Evolutionary conservation across 495 filamentous ascomycete species (phyloP).

Genomic region (Talaromyces liani): DNA sequence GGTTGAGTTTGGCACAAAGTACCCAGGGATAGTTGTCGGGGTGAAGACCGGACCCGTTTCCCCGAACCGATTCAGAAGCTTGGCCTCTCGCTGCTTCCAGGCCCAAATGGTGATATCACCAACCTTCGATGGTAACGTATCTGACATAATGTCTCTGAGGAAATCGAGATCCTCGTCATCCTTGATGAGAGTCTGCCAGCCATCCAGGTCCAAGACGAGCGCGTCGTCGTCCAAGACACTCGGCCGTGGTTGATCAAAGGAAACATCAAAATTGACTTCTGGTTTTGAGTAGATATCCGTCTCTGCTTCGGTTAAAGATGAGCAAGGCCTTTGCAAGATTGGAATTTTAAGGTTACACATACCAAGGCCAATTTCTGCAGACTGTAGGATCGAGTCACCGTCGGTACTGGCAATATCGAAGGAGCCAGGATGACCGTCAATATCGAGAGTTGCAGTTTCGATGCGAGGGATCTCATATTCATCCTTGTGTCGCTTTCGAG

Average conservation of each 20-base stretch:
- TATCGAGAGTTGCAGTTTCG: slow-evolving; percentile 23
- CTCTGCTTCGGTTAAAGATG: neutral
- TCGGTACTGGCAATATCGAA: neutral
- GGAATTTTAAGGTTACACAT: neutral
- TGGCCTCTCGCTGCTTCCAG: slow-evolving; percentile 85
- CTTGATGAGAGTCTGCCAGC: slow-evolving; percentile 69
- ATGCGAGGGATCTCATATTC: slow-evolving; percentile 71
- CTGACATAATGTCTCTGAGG: slow-evolving; percentile 42
- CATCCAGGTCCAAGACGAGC: slow-evolving; percentile 65
- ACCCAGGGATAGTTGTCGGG: slow-evolving; percentile 67
- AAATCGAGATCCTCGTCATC: slow-evolving; percentile 71
- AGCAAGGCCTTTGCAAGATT: neutral
- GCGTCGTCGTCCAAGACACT: slow-evolving; percentile 62
- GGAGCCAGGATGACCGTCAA: neutral
- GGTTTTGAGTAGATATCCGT: slow-evolving; percentile 9
- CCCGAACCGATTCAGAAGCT: slow-evolving; percentile 62
- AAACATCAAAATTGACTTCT: slow-evolving; percentile 54
- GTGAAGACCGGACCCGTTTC: slow-evolving; percentile 42
- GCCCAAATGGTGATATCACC: slow-evolving; percentile 71
- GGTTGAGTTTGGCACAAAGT: slow-evolving; percentile 79
- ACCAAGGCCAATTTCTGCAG: neutral
- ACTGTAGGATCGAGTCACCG: neutral
- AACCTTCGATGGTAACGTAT: slow-evolving; percentile 43
- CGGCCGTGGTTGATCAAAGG: slow-evolving; percentile 50
- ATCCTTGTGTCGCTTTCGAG: slow-evolving; percentile 67